A percentile compares a stretch with the other conserved stretches of the same genome.
Evolutionary conservation across 805 yeast genomes (phyloP).

Genomic region (Barnettozyma pratensis): DNA sequence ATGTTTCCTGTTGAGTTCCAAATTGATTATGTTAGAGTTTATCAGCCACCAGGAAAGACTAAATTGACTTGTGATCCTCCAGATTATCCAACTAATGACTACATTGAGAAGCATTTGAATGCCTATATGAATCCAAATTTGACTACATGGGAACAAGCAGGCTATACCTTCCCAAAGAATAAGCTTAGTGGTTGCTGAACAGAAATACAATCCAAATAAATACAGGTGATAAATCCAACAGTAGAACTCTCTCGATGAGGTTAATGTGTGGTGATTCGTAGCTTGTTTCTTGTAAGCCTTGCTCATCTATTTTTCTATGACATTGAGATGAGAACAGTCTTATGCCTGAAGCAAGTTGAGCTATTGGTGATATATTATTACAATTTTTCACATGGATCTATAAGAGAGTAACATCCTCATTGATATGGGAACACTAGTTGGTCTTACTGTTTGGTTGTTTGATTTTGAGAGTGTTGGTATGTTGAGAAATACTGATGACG

Average conservation of each 20-base stretch:
- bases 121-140: constrained; percentile 68
- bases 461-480: no score
- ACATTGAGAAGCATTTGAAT: constrained; percentile 62
- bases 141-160: constrained; percentile 74
- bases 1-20: constrained; percentile 73
- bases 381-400: no score
- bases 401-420: no score
- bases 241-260: background rate
- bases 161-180: constrained; percentile 66
- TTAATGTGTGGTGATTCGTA: no score
- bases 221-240: background rate
- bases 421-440: no score
- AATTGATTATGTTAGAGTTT: constrained; percentile 84
- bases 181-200: constrained; percentile 36
- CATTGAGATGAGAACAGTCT: no score
- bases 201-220: background rate
- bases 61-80: constrained; percentile 80
- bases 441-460: no score
- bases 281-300: no score
- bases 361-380: no score
- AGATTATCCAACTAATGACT: constrained; percentile 80
- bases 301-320: no score
- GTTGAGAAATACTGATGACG: no score
- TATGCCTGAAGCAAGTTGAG: no score
- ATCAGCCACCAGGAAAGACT: constrained; percentile 67